These are phyloP conservation scores for Vicia faba DNA, from an alignment of 306 rosid genomes.

Conservation along the genomic window DNA sequence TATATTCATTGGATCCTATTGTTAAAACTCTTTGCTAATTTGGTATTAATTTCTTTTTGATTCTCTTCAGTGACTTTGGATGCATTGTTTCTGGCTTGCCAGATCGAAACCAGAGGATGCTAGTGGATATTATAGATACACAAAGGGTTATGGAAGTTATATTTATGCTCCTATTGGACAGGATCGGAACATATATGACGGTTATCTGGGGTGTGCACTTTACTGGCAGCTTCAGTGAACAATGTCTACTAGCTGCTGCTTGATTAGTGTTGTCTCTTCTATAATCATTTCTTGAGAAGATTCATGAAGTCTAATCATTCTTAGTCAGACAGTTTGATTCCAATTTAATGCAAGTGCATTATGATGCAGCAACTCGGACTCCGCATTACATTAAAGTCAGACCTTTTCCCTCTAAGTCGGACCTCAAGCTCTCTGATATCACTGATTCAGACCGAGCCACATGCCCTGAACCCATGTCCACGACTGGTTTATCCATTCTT, in stretches of 20 bases:
- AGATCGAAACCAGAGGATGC: conserved; percentile 68
- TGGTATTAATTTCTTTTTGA: neutral
- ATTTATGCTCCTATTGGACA: conserved; percentile 64
- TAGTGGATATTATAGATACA: conserved; percentile 63
- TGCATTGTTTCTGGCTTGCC: conserved; percentile 41
- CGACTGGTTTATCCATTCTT: neutral
- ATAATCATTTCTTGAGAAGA: too few relatives aligned
- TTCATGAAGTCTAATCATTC: too few relatives aligned
- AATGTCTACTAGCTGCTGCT: neutral
- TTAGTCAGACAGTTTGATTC: too few relatives aligned
- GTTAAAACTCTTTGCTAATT: neutral
- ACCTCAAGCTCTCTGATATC: too few relatives aligned
- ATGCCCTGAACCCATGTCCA: neutral
- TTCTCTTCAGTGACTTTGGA: conserved; percentile 13
- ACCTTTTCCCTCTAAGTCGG: too few relatives aligned
- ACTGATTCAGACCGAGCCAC: neutral
- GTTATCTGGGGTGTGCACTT: conserved; percentile 39
- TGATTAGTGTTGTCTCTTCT: too few relatives aligned
- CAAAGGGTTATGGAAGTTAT: conserved; percentile 60
- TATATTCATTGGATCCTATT: neutral
- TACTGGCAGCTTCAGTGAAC: neutral
- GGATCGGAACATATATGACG: conserved; percentile 64
- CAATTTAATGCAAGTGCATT: too few relatives aligned
- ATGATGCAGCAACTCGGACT: too few relatives aligned
- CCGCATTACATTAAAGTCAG: too few relatives aligned